Evolutionary conservation across 306 rosid genomes (phyloP), one percentile per base, ranked within the genome.

Genomic region (Luffa aegyptiaca): DNA sequence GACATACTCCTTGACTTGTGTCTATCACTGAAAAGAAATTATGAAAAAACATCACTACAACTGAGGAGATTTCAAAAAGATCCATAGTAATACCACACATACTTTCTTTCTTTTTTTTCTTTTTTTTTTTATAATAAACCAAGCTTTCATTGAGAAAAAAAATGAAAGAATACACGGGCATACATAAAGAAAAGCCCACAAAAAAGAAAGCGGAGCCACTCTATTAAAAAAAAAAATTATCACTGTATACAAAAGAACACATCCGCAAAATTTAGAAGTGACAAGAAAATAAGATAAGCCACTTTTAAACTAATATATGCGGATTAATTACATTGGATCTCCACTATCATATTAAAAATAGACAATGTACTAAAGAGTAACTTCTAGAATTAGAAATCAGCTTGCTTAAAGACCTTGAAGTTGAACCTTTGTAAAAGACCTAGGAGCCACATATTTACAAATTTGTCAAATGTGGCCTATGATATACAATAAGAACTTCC

Each of bases 1-100:
- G 97, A 93, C 75, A 85, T 37, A 63, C 97, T 93, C 75, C 86
- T 89, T 58, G 97, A 86, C 80, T 79, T 83, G 44, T 75, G 84
- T 49, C 90, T 83, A 66, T 82, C 87, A 83, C 91, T 83, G 68
- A 80, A 81, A 41, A 64, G 4, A 73, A 80, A 21, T 21, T 58
- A 10, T 62, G 35, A 57, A 26, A 61, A 26, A 44, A 78, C 70
- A 75, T 75, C 26, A 75, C 68, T 42, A 52, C 76, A 13, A 77
- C 26, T n/a, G 26, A 21, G 57, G 53, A 42, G 51, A 18, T 55
- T 69, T 5, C 42, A 16, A 36, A 51, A 26, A 76, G 12, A 35
- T 26, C 31, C 45, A 44, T 8, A 59, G 21, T 59, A 49, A 9
- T n/a, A n/a, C 13, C 45, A 35, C 41, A 33, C 12, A 74, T 66